Evolutionary conservation across 192 early-diverging fungal species (phyloP), one percentile per base, ranked within the genome.

Genomic region (Endogone sp.): DNA sequence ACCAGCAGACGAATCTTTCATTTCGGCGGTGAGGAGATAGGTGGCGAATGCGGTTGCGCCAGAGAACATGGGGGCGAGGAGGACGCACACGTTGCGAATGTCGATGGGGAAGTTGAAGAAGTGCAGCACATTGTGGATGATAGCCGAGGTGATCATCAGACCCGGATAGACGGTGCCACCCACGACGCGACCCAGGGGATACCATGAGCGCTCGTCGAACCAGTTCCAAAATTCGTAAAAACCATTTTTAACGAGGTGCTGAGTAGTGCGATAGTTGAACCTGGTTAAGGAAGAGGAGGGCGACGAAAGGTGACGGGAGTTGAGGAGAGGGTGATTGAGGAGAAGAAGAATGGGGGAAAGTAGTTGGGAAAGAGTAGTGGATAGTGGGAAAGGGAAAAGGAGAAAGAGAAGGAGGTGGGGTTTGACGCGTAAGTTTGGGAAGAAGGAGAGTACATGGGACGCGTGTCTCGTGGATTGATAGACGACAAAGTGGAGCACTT

Each of bases 91-190:
- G 69, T 99, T 95, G 55, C 98, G 91, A 72, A 99, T 98, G 68
- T 99, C 93, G 63, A 99, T 92, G 2, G 97, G 94, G 67, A 99
- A 95, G 81, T 98, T 90, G 60, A 99, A 80, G n/a, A 79, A 72
- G 73, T 94, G 95, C 32, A 99, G 84, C n/a, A 95, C 81, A 67
- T 95, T 95, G 82, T 98, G 92, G 68, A 99, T 96, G 11, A 92
- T 71, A 26, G 95, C 96, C 3, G 95, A 92, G 21, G 98, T 99
- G 49, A 98, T 91, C 95, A 99, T 99, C 77, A 99, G 90, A 30
- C 98, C 98, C 9, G 98, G 98, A 81, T 98, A 99, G n/a, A 99
- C 90, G 0, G 98, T 99, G 30, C 97, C 97, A 26, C 98, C 98
- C 9, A 99, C 98, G 24, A 98, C 98, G 71, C 98, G 94, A 63